A percentile compares a stretch with the other conserved stretches of the same genome.
These are phyloP conservation scores for Batkoa obscura DNA, from an alignment of 371 early-diverging fungal genomes.

Conservation along the genomic window DNA sequence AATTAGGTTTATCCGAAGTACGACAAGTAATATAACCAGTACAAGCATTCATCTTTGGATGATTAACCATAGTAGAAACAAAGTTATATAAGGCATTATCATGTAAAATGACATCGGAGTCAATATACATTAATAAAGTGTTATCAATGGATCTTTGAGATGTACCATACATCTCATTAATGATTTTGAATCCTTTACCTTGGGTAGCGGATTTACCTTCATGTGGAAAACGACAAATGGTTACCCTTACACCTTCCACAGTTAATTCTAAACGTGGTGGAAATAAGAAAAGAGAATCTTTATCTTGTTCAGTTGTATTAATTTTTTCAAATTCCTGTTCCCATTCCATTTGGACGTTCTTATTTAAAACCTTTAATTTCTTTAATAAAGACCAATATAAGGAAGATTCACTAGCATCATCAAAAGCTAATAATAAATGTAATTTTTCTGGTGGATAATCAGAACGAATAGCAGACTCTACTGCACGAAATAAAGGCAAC, in stretches of 20 bases:
- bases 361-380: background rate
- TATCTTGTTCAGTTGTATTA: background rate
- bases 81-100: slow-evolving; percentile 6
- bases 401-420: slow-evolving; percentile 3
- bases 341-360: background rate
- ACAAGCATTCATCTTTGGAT: slow-evolving; percentile 1
- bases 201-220: slow-evolving; percentile 6
- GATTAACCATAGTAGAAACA: background rate
- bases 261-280: slow-evolving; percentile 1
- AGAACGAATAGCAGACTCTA: slow-evolving; percentile 2
- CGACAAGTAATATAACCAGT: slow-evolving; percentile 5
- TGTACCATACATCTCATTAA: slow-evolving; percentile 3
- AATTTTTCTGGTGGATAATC: slow-evolving; percentile 2
- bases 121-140: slow-evolving; percentile 3
- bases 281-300: background rate
- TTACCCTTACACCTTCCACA: slow-evolving; percentile 3
- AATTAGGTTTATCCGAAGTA: background rate
- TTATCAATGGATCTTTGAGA: background rate
- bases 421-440: slow-evolving; percentile 2
- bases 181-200: slow-evolving; percentile 1
- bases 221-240: slow-evolving; percentile 5
- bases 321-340: background rate
- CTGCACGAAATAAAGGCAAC: background rate
- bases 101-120: slow-evolving; percentile 5
- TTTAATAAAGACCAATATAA: slow-evolving; percentile 4